These are phyloP conservation scores for Leccinum sublutescens DNA, from an alignment of 768 basidiomycete genomes.

Conservation along the genomic window DNA sequence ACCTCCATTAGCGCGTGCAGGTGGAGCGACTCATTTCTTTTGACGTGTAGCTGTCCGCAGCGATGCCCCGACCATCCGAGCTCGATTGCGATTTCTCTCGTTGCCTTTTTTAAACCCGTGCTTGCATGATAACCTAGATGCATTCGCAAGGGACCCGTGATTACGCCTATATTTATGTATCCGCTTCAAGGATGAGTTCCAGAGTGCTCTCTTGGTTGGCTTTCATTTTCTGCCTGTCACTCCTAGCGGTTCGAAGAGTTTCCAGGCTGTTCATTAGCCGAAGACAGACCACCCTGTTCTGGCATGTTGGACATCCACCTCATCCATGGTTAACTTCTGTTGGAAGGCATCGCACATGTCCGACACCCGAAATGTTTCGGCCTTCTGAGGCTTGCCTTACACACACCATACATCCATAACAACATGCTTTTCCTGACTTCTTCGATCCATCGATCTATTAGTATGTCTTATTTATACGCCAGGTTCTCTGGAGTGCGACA, in stretches of 20 bases:
- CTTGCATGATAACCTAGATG: not conserved
- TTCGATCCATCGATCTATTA: constrained; percentile 3
- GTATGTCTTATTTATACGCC: constrained; percentile 15
- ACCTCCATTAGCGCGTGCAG: not conserved
- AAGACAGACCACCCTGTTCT: not conserved
- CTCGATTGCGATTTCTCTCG: not conserved
- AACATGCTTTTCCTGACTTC: constrained; percentile 2
- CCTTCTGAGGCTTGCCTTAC: not conserved
- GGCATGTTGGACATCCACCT: not conserved
- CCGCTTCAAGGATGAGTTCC: not conserved
- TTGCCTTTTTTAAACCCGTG: not conserved
- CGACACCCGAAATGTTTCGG: not conserved
- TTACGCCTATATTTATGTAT: not conserved
- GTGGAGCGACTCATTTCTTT: not conserved
- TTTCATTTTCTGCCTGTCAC: not conserved
- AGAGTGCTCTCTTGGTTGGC: not conserved
- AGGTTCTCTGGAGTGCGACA: not conserved
- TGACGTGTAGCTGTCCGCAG: too few species aligned
- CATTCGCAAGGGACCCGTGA: not conserved
- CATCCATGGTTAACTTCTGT: not conserved
- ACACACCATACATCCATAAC: not conserved
- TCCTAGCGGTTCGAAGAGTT: not conserved
- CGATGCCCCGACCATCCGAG: not conserved
- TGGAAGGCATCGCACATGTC: not conserved
- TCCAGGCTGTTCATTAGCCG: not conserved